Conservation (phyloP, 225 moss, liverwort and hornwort species). For the Polytrichum commune region DNA sequence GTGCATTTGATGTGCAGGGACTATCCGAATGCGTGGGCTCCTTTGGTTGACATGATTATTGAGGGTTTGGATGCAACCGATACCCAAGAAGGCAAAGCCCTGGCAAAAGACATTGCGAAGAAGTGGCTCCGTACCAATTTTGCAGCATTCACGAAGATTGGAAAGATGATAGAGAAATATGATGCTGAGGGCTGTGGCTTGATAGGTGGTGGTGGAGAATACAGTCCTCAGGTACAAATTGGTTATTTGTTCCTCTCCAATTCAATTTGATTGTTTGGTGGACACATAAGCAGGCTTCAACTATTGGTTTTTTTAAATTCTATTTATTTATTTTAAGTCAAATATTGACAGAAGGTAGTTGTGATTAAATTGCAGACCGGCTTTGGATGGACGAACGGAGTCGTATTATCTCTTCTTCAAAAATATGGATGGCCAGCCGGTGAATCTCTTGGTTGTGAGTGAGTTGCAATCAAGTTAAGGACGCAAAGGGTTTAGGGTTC, state of each 20-base stretch:
- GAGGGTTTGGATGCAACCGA: conserved; percentile 50
- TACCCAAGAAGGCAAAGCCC: conserved; percentile 24
- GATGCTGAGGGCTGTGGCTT: conserved; percentile 54
- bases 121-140: conserved; percentile 56
- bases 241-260: no score
- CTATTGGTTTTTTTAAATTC: not conserved
- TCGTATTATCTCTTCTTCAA: conserved; percentile 47
- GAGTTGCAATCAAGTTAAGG: no score
- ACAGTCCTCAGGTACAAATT: conserved; percentile 39
- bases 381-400: conserved; percentile 61
- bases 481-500: no score
- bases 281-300: not conserved
- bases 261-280: no score
- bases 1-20: conserved; percentile 30
- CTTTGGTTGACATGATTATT: conserved; percentile 51
- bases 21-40: conserved; percentile 61
- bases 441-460: conserved; percentile 32
- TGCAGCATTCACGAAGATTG: conserved; percentile 33
- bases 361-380: conserved; percentile 35
- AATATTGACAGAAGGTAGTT: not conserved
- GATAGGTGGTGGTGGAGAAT: conserved; percentile 58
- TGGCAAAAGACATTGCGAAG: conserved; percentile 39
- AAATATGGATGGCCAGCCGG: conserved; percentile 53
- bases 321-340: not conserved
- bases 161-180: conserved; percentile 62